phyloP scores from a whole-genome alignment of 2,329 filamentous ascomycete species.

The Davidsoniella australis region DNA sequence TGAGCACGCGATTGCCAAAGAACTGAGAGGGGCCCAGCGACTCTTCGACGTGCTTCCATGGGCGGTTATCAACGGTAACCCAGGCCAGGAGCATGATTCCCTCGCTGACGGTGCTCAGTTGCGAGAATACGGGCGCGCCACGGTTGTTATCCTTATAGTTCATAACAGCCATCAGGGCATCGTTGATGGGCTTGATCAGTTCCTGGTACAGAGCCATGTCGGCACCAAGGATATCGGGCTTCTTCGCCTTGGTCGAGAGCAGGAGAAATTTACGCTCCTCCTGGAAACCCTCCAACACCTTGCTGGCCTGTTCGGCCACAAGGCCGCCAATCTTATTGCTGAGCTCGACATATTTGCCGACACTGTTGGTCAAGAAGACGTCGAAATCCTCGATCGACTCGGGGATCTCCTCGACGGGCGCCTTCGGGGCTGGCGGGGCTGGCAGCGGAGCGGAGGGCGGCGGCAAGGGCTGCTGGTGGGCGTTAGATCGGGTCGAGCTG shows the following conservation, averaged over 20 bases:
- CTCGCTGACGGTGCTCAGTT: constrained; percentile 75
- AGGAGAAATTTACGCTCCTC: constrained; percentile 79
- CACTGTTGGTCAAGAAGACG: constrained; percentile 51
- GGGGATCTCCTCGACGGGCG: constrained; percentile 42
- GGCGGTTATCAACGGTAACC: constrained; percentile 72
- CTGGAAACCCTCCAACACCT: constrained; percentile 50
- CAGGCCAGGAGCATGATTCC: constrained; percentile 80
- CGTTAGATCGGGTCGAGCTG: not conserved
- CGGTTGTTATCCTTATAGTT: constrained; percentile 72
- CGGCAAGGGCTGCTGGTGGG: constrained; percentile 7
- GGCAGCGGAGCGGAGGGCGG: constrained; percentile 13
- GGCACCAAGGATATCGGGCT: constrained; percentile 51
- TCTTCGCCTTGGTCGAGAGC: constrained; percentile 79
- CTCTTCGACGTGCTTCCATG: constrained; percentile 72
- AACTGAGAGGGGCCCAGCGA: constrained; percentile 73
- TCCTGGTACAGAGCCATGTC: constrained; percentile 53
- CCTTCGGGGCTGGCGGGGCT: constrained; percentile 19
- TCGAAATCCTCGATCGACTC: constrained; percentile 81
- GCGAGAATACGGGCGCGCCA: constrained; percentile 56
- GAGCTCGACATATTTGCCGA: constrained; percentile 61
- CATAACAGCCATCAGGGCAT: constrained; percentile 60
- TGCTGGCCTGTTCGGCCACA: constrained; percentile 56
- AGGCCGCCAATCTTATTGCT: constrained; percentile 64
- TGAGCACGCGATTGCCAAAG: constrained; percentile 86
- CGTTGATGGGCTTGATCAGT: constrained; percentile 73